These are phyloP conservation scores for Cupressus sempervirens DNA, from an alignment of 75 land plant genomes.

Conservation along the genomic window DNA sequence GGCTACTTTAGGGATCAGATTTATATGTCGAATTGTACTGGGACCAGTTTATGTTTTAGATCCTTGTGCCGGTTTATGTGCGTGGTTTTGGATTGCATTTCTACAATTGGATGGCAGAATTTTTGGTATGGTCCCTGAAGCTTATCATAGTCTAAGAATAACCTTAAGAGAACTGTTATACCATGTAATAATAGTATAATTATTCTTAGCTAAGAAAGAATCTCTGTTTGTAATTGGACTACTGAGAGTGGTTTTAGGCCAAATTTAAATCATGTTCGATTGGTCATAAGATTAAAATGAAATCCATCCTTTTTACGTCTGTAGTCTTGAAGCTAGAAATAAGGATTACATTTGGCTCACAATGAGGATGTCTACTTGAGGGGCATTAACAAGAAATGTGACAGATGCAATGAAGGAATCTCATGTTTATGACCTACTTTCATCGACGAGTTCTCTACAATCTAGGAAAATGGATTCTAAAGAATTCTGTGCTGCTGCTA, in stretches of 20 bases:
- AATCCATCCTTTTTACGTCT: background rate
- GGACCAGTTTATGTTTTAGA: too few species aligned
- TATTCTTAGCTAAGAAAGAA: too few species aligned
- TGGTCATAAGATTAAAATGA: background rate
- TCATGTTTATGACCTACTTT: constrained; percentile 40
- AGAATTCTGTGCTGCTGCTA: constrained; percentile 91
- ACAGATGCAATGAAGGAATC: constrained; percentile 90
- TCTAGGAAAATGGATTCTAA: constrained; percentile 82
- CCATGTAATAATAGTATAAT: too few species aligned
- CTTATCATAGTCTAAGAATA: too few species aligned
- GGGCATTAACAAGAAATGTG: constrained; percentile 65
- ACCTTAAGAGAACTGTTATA: too few species aligned
- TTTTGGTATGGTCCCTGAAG: too few species aligned
- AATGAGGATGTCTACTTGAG: constrained; percentile 16
- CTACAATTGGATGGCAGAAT: too few species aligned
- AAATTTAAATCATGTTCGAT: background rate
- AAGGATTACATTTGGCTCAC: background rate
- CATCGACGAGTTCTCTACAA: constrained; percentile 66
- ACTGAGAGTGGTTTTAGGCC: background rate
- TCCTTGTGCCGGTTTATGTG: too few species aligned
- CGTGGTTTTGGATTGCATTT: too few species aligned
- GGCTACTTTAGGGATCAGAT: too few species aligned
- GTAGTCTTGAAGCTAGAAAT: background rate
- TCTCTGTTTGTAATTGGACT: background rate
- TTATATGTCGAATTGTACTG: too few species aligned